These are phyloP conservation scores for Aspergillus tubingensis DNA, from an alignment of 2,329 filamentous ascomycete genomes.

Conservation along the genomic window DNA sequence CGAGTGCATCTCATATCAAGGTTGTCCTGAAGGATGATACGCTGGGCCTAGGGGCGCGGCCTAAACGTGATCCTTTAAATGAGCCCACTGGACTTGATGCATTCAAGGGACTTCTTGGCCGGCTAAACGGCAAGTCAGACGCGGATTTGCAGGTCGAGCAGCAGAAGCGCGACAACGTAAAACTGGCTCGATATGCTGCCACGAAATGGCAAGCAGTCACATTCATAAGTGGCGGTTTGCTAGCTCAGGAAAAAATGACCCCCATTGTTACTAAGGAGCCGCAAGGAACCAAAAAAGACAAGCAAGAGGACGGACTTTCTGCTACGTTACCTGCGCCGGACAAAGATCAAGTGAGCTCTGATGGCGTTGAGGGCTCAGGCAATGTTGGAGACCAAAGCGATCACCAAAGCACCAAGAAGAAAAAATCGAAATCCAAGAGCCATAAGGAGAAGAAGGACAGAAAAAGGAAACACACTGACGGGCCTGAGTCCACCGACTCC, in stretches of 20 bases:
- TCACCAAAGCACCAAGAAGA: constrained; percentile 16
- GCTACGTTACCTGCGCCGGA: neutral
- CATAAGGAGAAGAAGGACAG: constrained; percentile 29
- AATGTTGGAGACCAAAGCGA: constrained; percentile 3
- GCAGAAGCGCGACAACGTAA: constrained; percentile 66
- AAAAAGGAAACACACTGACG: constrained; percentile 38
- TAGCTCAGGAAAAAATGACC: constrained; percentile 61
- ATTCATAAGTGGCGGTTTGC: constrained; percentile 82
- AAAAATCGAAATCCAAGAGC: constrained; percentile 23
- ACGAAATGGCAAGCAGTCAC: constrained; percentile 76
- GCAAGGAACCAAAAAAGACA: neutral
- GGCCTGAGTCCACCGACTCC: constrained; percentile 6
- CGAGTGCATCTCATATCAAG: constrained; percentile 81
- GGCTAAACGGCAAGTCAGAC: constrained; percentile 85
- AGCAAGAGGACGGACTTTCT: neutral
- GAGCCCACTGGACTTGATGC: constrained; percentile 82
- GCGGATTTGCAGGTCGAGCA: constrained; percentile 70
- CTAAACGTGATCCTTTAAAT: constrained; percentile 64
- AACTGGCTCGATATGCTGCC: constrained; percentile 72
- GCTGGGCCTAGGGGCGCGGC: constrained; percentile 81
- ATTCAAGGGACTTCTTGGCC: constrained; percentile 81
- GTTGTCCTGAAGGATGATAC: constrained; percentile 88
- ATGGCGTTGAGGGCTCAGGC: constrained; percentile 12
- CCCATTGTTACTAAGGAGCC: constrained; percentile 33
- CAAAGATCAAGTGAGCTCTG: neutral